Evolutionary conservation across 2,329 filamentous ascomycete genomes (phyloP).

Genomic region (Fusarium torulosum): DNA sequence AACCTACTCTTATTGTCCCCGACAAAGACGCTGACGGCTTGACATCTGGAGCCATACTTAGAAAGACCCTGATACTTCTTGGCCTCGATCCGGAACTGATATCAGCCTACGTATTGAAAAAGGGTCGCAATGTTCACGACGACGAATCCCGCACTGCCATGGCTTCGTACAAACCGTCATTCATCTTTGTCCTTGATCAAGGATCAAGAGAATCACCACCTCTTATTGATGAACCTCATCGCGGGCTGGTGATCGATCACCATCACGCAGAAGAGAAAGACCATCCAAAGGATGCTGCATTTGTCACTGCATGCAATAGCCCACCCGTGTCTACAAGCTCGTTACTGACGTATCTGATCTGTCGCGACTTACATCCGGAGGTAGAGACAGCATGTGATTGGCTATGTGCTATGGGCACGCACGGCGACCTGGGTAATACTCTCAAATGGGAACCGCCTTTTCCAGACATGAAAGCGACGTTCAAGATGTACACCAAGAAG

Average conservation of each 20-base stretch:
- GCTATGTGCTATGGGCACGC: conserved; percentile 73
- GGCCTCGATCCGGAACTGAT: conserved; percentile 67
- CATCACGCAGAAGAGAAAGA: conserved; percentile 67
- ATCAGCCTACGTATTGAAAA: conserved; percentile 69
- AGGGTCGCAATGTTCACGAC: conserved; percentile 70
- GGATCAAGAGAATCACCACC: conserved; percentile 68
- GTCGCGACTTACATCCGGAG: conserved; percentile 65
- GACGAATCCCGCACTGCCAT: conserved; percentile 65
- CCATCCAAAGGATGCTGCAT: conserved; percentile 66
- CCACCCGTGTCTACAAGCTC: conserved; percentile 75
- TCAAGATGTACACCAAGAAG: conserved; percentile 73
- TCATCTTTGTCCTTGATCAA: conserved; percentile 75
- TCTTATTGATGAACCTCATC: conserved; percentile 63
- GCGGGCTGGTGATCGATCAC: conserved; percentile 73
- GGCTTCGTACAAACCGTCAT: conserved; percentile 62
- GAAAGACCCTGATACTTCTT: conserved; percentile 69
- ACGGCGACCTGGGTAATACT: conserved; percentile 74
- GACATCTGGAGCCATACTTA: conserved; percentile 72
- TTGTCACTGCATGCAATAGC: conserved; percentile 72
- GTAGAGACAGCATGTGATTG: conserved; percentile 67
- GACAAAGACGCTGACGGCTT: conserved; percentile 79
- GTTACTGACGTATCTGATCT: conserved; percentile 74
- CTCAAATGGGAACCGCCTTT: conserved; percentile 76
- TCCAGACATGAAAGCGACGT: conserved; percentile 71
- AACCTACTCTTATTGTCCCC: conserved; percentile 71